Evolutionary conservation across 768 basidiomycete species (phyloP), one percentile per base, ranked within the genome.

Genomic region (Boletus subcaerulescens): DNA sequence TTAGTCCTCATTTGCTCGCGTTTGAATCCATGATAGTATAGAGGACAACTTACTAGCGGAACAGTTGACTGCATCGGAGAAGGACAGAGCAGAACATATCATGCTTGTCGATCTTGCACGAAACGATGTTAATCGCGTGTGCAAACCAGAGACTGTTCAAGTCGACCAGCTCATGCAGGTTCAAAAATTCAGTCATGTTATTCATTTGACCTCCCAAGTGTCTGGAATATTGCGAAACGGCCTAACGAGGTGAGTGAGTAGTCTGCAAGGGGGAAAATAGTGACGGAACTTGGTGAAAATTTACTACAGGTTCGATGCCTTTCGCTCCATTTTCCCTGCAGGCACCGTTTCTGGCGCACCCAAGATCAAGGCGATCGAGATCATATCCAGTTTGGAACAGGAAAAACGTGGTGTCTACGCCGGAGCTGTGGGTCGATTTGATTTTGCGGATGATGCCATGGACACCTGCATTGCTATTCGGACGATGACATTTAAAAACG

Each of bases 391-490:
- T 18, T 73, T 98, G 46, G 97, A 98, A 69, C 80, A 86, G 63
- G 92, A 98, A 71, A 83, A 85, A 24, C 83, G 97, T 36, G 95
- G 95, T 24, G 87, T 98, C 15, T 99, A 99, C 62, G 97, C 94
- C 8, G 97, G 97, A 31, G 97, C 93, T 3, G 94, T 98, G 15
- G 97, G 97, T n/a, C 86, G 93, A 49, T 98, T 95, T 70, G 95
- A 98, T 72, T 98, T 98, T 71, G 91, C 93, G 3, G 77, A 83
- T 24, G 91, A 98, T 68, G 87, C 88, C 65, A 93, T 98, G 89
- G 97, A 99, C 70, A 97, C 93, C 1, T 98, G 96, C 73, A 99
- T 99, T 64, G 96, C 97, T 5, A 98, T 99, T 63, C 85, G 97
- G 32, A 98, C 95, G 5, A 98, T 98, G 93, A 83, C 87, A 2